A percentile compares a stretch with the other conserved stretches of the same genome.
phyloP scores from a whole-genome alignment of 352 stramenopile species.

The Phytophthora melonis region DNA sequence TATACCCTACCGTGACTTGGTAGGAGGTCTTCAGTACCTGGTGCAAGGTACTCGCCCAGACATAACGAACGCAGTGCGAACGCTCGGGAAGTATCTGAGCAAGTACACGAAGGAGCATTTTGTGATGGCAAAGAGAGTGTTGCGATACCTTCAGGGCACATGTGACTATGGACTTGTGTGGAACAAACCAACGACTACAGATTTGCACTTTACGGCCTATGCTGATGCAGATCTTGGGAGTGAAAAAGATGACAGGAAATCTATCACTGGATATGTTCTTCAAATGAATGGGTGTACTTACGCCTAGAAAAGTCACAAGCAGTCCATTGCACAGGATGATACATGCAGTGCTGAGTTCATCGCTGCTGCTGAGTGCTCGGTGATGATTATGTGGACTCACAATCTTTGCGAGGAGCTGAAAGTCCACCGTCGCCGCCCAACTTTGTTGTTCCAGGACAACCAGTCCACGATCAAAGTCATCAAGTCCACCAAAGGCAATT shows the following conservation, averaged over 20 bases:
- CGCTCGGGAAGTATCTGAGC: slow-evolving; percentile 12
- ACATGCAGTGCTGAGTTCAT: slow-evolving; percentile 7
- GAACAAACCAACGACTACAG: slow-evolving; percentile 1
- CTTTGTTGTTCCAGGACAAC: slow-evolving; percentile 20
- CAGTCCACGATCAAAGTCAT: slow-evolving; percentile 23
- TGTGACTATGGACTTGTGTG: slow-evolving; percentile 10
- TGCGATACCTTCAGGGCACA: slow-evolving; percentile 6
- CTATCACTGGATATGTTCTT: slow-evolving; percentile 11
- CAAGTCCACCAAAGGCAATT: slow-evolving; percentile 10
- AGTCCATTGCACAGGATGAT: slow-evolving; percentile 9
- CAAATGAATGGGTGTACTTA: slow-evolving; percentile 22
- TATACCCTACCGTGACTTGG: slow-evolving; percentile 6
- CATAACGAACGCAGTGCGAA: slow-evolving; percentile 10
- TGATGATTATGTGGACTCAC: slow-evolving; percentile 16
- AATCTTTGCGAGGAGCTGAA: slow-evolving; percentile 22
- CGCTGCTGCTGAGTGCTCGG: slow-evolving; percentile 5
- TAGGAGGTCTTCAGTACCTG: slow-evolving; percentile 11
- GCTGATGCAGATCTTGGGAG: slow-evolving; percentile 18
- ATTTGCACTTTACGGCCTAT: slow-evolving; percentile 20
- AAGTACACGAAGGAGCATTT: slow-evolving; percentile 18
- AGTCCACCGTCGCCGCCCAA: neutral
- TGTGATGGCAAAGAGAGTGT: slow-evolving; percentile 12
- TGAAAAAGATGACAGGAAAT: slow-evolving; percentile 17
- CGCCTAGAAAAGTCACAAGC: slow-evolving; percentile 14
- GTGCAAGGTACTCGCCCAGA: slow-evolving; percentile 12